These are phyloP conservation scores for Rhodotorula graminis DNA, from an alignment of 768 basidiomycete genomes.

Conservation along the genomic window DNA sequence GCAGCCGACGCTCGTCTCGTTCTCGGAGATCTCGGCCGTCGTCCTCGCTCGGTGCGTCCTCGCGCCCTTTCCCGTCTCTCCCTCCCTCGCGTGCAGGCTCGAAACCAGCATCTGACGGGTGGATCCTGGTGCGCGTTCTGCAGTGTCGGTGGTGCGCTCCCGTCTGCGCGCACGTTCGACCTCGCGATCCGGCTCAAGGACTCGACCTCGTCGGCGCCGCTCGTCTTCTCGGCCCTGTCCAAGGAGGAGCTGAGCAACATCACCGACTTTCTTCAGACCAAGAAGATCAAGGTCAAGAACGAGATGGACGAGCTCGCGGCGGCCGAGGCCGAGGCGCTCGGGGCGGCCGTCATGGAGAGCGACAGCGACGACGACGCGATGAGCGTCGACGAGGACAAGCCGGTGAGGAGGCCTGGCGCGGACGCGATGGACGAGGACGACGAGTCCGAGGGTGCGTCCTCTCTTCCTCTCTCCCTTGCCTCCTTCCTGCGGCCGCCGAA, in stretches of 20 bases:
- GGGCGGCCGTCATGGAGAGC: constrained; percentile 54
- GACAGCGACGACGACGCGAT: constrained; percentile 56
- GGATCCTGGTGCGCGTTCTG: not conserved
- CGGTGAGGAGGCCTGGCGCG: not conserved
- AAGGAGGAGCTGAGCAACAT: constrained; percentile 90
- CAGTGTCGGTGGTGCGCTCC: constrained; percentile 78
- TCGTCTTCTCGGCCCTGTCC: constrained; percentile 86
- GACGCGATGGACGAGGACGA: constrained; percentile 58
- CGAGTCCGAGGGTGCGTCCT: constrained; percentile 63
- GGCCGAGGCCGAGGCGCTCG: constrained; percentile 58
- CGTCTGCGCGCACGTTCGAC: constrained; percentile 88
- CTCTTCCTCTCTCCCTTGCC: constrained; percentile 32
- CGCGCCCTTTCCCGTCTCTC: not conserved
- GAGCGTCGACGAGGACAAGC: constrained; percentile 14
- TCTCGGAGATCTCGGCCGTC: constrained; percentile 80
- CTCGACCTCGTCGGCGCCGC: constrained; percentile 59
- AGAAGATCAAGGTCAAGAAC: constrained; percentile 90
- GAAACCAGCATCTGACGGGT: not conserved
- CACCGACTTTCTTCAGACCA: constrained; percentile 71
- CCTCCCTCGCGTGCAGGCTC: too few species aligned
- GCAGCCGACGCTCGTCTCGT: constrained; percentile 81
- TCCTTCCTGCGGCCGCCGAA: not conserved
- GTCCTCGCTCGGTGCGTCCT: constrained; percentile 68
- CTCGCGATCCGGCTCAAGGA: constrained; percentile 79
- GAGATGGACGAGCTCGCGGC: constrained; percentile 72